Base-by-base conservation (phyloP, 2,329 filamentous ascomycete species). In the Colletotrichum somersetense region DNA sequence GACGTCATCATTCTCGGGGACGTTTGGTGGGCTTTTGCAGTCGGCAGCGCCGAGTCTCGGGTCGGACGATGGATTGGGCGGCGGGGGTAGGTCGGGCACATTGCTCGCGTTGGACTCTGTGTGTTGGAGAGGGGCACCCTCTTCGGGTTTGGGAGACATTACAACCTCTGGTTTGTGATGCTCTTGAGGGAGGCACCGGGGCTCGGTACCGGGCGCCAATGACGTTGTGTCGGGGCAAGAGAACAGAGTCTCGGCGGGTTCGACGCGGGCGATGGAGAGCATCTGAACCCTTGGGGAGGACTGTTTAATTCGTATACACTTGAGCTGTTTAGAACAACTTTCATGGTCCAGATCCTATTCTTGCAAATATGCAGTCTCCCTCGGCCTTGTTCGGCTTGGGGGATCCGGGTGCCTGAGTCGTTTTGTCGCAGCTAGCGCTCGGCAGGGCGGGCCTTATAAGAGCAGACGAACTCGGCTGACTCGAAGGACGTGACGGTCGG, bases 1-100 rank as follows among this genome's bases (percentile, higher is more conserved):
- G 73, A 97, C 88, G 79, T 95, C 91, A 81, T 93, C 87, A 71
- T 82, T 78, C 75, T 83, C 74, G 74, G 79, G 74, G 71, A 78
- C 71, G 63, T 77, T 77, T 58, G 75, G 77, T 48, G 76, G 75
- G 52, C 76, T 77, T 38, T 77, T 73, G 68, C 75, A 67, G 53
- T 66, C 73, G 77, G 63, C 57, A 46, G 75, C 71, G 73, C 74
- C 70, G 74, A 84, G 75, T 67, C 78, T 73, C 71, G 80, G 77
- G 76, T 85, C 80, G 74, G 82, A 79, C 5, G 83, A 78, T 12
- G 83, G 83, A n/a, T 82, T 78, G 52, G 84, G 84, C n/a, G 83
- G 80, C 30, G 84, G 83, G 14, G 85, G 85, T 10, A 80, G 78
- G 26, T 80, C 78, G 73, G 75, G 78, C 16, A 77, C 78, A 57